A percentile compares a stretch with the other conserved stretches of the same genome.
Evolutionary conservation across 495 filamentous ascomycete genomes (phyloP).

Genomic region (Amphirosellinia nigrospora): DNA sequence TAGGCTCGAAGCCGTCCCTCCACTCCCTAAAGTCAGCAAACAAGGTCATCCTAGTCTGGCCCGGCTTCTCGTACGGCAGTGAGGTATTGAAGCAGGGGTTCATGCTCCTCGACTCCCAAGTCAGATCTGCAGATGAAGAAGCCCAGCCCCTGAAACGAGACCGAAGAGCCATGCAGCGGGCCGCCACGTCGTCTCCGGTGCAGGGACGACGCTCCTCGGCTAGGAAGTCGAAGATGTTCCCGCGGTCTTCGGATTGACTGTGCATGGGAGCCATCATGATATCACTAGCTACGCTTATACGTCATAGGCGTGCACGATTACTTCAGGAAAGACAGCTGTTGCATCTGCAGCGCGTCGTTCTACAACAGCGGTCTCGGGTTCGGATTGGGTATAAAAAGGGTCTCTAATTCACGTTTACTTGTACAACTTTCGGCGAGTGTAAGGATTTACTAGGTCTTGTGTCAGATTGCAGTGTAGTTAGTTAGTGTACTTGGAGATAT

Average conservation of each 20-base stretch:
- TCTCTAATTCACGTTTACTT: not conserved
- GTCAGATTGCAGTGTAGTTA: conserved; percentile 6
- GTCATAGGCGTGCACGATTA: conserved; percentile 8
- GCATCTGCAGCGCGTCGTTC: conserved; percentile 20
- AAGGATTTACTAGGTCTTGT: conserved; percentile 1
- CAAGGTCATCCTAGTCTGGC: conserved; percentile 16
- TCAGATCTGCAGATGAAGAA: not conserved
- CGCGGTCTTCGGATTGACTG: conserved; percentile 8
- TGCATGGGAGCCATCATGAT: conserved; percentile 12
- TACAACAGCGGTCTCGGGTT: conserved; percentile 3
- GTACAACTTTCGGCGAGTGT: conserved; percentile 11
- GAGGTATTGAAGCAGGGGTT: conserved; percentile 24
- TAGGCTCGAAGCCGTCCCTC: conserved; percentile 6
- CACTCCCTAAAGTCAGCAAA: conserved; percentile 8
- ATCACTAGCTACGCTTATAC: conserved; percentile 1
- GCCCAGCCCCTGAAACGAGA: conserved; percentile 9
- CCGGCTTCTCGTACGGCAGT: conserved; percentile 16
- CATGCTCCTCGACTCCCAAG: conserved; percentile 22
- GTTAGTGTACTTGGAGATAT: not conserved
- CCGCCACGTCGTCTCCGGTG: not conserved
- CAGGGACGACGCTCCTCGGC: not conserved
- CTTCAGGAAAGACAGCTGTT: conserved; percentile 23
- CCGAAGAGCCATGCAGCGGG: conserved; percentile 14
- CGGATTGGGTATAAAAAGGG: conserved; percentile 8
- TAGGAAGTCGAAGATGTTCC: conserved; percentile 3